Percentiles rank a stretch among this genome's conserved stretches.
Conservation (phyloP, 2,329 filamentous ascomycete species). For the Bipolaris gigantea region DNA sequence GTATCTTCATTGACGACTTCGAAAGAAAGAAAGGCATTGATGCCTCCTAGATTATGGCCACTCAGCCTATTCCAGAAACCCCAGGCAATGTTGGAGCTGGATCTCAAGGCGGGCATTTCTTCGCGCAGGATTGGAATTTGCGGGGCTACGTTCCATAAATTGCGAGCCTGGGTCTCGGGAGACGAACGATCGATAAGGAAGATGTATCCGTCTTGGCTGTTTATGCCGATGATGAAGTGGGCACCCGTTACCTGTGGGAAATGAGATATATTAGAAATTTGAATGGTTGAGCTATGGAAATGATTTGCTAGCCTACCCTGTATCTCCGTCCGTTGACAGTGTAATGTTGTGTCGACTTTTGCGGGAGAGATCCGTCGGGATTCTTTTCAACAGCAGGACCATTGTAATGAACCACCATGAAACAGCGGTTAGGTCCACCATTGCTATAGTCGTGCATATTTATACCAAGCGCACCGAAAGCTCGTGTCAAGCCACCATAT, state of each 20-base stretch:
- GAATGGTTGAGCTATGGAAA: too few species aligned
- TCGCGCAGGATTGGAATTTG: background rate
- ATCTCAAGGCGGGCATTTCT: background rate
- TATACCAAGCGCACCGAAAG: background rate
- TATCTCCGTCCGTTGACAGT: background rate
- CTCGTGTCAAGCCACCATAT: background rate
- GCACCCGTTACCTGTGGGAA: background rate
- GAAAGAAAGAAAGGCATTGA: background rate
- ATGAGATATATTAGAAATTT: background rate
- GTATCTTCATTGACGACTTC: background rate
- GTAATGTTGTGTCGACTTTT: background rate
- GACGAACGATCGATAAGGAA: background rate
- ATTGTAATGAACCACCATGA: background rate
- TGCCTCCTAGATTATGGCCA: background rate
- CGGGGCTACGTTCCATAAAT: background rate
- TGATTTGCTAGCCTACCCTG: background rate
- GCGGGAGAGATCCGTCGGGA: background rate
- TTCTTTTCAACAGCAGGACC: background rate
- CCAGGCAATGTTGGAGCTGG: conserved; percentile 6
- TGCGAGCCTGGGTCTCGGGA: background rate
- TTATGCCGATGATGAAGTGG: background rate
- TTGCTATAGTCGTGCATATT: background rate
- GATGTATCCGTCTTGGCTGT: background rate
- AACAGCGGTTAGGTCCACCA: conserved; percentile 5
- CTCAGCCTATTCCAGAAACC: conserved; percentile 2